Evolutionary conservation across 495 filamentous ascomycete genomes (phyloP).

Genomic region (Xylaria sp.): DNA sequence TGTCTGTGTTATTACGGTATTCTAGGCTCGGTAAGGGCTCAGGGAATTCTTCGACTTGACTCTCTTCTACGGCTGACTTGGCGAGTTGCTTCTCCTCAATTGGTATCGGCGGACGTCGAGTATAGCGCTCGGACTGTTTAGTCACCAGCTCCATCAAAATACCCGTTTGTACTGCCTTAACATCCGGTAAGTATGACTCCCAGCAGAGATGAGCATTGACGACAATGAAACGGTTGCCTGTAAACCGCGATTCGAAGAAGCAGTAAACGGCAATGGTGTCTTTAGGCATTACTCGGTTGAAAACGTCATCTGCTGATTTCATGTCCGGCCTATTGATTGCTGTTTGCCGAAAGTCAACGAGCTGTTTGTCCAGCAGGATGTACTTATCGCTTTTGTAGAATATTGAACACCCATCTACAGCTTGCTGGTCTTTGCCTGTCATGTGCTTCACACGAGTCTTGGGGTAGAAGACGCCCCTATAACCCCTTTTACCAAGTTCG

Average conservation of each 20-base stretch:
- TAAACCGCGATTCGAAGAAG: constrained; percentile 88
- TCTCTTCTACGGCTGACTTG: constrained; percentile 62
- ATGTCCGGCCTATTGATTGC: constrained; percentile 94
- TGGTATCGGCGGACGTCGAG: constrained; percentile 65
- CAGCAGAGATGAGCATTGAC: constrained; percentile 94
- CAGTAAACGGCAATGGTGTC: constrained; percentile 92
- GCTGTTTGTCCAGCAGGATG: constrained; percentile 88
- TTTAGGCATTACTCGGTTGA: constrained; percentile 96
- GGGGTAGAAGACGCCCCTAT: constrained; percentile 91
- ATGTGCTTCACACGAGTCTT: constrained; percentile 88
- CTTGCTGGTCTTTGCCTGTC: constrained; percentile 82
- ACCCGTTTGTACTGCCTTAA: constrained; percentile 93
- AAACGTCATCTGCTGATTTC: constrained; percentile 94
- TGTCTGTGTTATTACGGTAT: constrained; percentile 82
- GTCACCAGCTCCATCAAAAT: constrained; percentile 91
- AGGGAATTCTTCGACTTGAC: constrained; percentile 42
- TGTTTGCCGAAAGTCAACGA: constrained; percentile 88
- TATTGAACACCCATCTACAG: constrained; percentile 92
- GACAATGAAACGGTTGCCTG: constrained; percentile 86
- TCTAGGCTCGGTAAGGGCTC: constrained; percentile 66
- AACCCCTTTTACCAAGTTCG: constrained; percentile 80
- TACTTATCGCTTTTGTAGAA: constrained; percentile 95
- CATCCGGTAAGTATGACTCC: constrained; percentile 88
- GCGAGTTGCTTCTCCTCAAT: constrained; percentile 81
- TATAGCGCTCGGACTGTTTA: constrained; percentile 82